Percentiles rank a stretch among this genome's conserved stretches.
Evolutionary conservation across 176 grass and related monocot genomes (phyloP).

Genomic region (Chrysopogon serrulatus): DNA sequence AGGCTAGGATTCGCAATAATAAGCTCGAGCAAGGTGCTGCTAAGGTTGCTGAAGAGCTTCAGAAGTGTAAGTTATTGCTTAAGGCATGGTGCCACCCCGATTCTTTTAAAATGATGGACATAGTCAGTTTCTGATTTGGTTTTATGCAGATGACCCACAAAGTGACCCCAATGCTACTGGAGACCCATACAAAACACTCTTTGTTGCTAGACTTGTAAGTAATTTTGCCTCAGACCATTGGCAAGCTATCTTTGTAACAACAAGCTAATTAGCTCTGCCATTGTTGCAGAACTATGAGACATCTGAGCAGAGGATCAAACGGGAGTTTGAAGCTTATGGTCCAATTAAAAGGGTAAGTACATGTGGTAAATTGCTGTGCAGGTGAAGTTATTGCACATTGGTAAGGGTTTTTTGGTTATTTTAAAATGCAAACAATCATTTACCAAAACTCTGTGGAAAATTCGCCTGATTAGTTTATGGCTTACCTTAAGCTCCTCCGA

Average conservation of each 20-base stretch:
- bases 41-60: conserved; percentile 67
- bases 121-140: neutral
- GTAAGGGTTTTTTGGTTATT: conserved; percentile 55
- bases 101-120: neutral
- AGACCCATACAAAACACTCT: conserved; percentile 88
- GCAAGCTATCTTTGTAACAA: conserved; percentile 1
- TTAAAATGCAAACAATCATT: neutral
- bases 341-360: conserved; percentile 97
- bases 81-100: neutral
- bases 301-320: conserved; percentile 62
- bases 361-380: conserved; percentile 43
- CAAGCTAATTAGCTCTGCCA: conserved; percentile 13
- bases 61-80: conserved; percentile 62
- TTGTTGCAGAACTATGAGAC: conserved; percentile 70
- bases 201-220: conserved; percentile 80
- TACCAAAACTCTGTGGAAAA: neutral
- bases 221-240: neutral
- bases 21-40: conserved; percentile 75
- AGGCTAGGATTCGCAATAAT: conserved; percentile 57
- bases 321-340: conserved; percentile 94
- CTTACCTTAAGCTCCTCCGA: neutral
- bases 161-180: conserved; percentile 79
- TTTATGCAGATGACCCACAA: conserved; percentile 65
- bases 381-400: conserved; percentile 53
- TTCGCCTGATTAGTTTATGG: neutral